Conservation (phyloP, 2,329 filamentous ascomycete genomes). For the Delphinella strobiligena region DNA sequence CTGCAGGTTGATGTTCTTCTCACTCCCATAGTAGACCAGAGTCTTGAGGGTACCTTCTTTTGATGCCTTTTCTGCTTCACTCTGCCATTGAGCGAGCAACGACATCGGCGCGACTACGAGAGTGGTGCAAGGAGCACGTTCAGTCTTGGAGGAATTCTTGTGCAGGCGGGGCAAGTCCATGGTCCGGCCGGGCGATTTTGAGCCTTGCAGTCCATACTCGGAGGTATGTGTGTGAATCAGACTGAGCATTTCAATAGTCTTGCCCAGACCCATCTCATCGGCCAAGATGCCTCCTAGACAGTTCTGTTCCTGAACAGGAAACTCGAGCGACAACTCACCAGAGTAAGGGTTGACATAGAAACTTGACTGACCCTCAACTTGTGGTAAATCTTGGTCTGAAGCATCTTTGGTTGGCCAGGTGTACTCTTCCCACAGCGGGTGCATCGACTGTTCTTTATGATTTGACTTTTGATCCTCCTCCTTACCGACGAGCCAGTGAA, state of each 20-base stretch:
- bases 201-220: constrained; percentile 22
- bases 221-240: constrained; percentile 75
- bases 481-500: constrained; percentile 94
- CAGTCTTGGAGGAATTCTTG: constrained; percentile 43
- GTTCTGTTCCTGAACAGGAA: constrained; percentile 86
- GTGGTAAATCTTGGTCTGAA: constrained; percentile 63
- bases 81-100: constrained; percentile 91
- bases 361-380: constrained; percentile 50
- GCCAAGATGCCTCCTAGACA: constrained; percentile 88
- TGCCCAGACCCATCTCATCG: constrained; percentile 95
- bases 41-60: constrained; percentile 69
- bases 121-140: constrained; percentile 74
- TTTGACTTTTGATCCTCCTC: constrained; percentile 67
- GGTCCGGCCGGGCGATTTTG: constrained; percentile 23
- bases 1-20: constrained; percentile 70
- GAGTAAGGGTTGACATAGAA: constrained; percentile 98
- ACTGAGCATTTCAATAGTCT: constrained; percentile 97
- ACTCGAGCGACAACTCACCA: constrained; percentile 81
- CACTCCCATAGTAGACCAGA: constrained; percentile 82
- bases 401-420: constrained; percentile 77
- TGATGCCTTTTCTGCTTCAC: constrained; percentile 84
- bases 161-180: constrained; percentile 52
- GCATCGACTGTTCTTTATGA: constrained; percentile 68
- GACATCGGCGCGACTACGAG: constrained; percentile 96
- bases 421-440: constrained; percentile 96